Conservation (phyloP, 768 basidiomycete genomes). For the Paxillus involutus region DNA sequence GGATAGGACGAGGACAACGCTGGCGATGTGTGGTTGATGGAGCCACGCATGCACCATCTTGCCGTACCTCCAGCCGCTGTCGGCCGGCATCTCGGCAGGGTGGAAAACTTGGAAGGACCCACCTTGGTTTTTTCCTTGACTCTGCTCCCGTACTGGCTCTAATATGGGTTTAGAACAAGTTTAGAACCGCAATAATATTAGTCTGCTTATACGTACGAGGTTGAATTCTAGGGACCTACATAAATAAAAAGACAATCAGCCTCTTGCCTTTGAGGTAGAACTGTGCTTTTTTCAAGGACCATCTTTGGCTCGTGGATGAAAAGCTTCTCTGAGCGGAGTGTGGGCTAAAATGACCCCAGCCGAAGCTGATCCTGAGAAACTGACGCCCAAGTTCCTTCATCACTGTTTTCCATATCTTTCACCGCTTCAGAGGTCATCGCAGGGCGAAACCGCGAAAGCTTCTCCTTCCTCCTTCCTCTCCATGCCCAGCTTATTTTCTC, state of each 20-base stretch:
- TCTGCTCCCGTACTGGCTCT: no score
- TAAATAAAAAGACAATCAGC: background rate
- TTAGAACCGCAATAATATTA: no score
- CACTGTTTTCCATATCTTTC: slow-evolving; percentile 4
- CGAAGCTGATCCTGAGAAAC: slow-evolving; percentile 28
- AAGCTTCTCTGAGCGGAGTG: background rate
- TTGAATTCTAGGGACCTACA: background rate
- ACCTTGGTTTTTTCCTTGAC: no score
- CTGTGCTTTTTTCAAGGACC: background rate
- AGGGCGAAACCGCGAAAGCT: slow-evolving; percentile 7
- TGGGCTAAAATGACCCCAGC: slow-evolving; percentile 1
- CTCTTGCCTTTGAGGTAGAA: background rate
- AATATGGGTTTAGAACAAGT: no score
- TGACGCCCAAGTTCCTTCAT: slow-evolving; percentile 6
- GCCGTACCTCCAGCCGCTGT: no score
- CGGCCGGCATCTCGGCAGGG: no score
- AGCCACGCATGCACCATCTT: no score
- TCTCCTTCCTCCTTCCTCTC: slow-evolving; percentile 20
- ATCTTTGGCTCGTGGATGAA: background rate
- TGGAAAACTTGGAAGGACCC: no score
- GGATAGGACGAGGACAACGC: no score
- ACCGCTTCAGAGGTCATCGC: slow-evolving; percentile 20
- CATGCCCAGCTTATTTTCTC: slow-evolving; percentile 78
- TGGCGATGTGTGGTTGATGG: no score
- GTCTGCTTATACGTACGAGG: no score